phyloP scores from a whole-genome alignment of 257 asterid genomes.

The Striga asiatica region DNA sequence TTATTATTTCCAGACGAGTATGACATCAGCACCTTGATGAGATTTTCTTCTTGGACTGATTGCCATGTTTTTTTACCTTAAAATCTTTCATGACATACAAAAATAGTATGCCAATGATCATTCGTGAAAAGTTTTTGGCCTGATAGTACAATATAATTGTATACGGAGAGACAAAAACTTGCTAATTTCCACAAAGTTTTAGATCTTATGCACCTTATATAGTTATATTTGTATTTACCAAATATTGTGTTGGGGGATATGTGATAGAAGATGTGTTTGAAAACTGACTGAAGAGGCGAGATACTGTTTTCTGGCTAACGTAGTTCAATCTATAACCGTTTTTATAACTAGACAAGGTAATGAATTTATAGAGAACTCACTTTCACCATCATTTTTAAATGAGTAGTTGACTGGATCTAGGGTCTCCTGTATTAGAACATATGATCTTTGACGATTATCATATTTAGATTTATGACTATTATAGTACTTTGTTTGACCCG shows the following conservation, averaged over 20 bases:
- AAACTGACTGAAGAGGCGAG: conserved; percentile 2
- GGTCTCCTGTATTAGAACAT: conserved; percentile 1
- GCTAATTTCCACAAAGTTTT: not conserved
- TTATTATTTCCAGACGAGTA: not conserved
- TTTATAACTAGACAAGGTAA: not conserved
- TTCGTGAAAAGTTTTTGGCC: too few relatives aligned
- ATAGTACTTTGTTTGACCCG: conserved; percentile 7
- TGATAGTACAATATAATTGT: too few relatives aligned
- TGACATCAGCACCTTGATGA: not conserved
- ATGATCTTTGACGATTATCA: conserved; percentile 12
- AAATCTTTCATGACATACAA: too few relatives aligned
- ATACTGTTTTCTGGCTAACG: not conserved
- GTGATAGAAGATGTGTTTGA: not conserved
- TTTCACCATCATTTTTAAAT: conserved; percentile 1
- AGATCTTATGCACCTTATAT: not conserved
- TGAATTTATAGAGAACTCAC: conserved; percentile 4
- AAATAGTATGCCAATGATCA: too few relatives aligned
- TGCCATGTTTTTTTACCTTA: too few relatives aligned
- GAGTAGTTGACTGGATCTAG: not conserved
- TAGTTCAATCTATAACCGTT: conserved; percentile 6
- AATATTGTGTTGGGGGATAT: not conserved
- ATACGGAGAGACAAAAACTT: too few relatives aligned
- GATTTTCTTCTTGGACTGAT: conserved; percentile 10
- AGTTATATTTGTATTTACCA: not conserved
- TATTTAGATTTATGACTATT: conserved; percentile 2